Evolutionary conservation across 2,329 filamentous ascomycete genomes (phyloP).

Genomic region (Drechslera avenae): DNA sequence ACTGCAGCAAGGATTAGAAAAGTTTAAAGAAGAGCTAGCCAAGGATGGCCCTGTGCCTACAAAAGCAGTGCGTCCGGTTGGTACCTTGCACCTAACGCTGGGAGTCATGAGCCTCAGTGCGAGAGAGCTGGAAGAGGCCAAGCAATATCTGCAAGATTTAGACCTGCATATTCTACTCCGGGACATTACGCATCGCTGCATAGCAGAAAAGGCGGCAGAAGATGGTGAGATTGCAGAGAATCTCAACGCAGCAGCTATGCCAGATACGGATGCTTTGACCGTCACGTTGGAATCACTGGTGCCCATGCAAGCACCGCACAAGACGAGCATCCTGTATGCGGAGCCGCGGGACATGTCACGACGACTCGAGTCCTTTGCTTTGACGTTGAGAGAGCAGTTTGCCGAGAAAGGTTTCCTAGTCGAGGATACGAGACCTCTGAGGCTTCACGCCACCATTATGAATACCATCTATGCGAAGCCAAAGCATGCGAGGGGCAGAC

Average conservation of each 20-base stretch:
- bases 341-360: conserved; percentile 61
- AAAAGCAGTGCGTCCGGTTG: conserved; percentile 74
- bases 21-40: conserved; percentile 62
- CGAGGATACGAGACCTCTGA: conserved; percentile 65
- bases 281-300: conserved; percentile 57
- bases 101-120: conserved; percentile 78
- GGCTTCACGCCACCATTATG: conserved; percentile 82
- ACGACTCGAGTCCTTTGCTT: conserved; percentile 62
- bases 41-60: conserved; percentile 57
- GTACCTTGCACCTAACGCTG: conserved; percentile 83
- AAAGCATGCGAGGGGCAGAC: conserved; percentile 35
- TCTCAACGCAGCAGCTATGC: conserved; percentile 31
- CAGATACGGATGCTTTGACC: conserved; percentile 33
- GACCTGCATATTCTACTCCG: conserved; percentile 47
- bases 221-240: conserved; percentile 38
- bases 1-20: conserved; percentile 65
- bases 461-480: conserved; percentile 79
- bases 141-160: conserved; percentile 48
- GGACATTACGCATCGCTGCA: conserved; percentile 18
- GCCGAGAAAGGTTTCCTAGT: conserved; percentile 61
- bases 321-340: conserved; percentile 69
- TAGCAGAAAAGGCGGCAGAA: conserved; percentile 22
- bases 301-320: conserved; percentile 64
- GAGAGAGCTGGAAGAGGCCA: conserved; percentile 55
- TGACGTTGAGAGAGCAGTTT: conserved; percentile 62